A percentile compares a stretch with the other conserved stretches of the same genome.
Conservation (phyloP, 441 rosid species). For the Lepidium campestre region DNA sequence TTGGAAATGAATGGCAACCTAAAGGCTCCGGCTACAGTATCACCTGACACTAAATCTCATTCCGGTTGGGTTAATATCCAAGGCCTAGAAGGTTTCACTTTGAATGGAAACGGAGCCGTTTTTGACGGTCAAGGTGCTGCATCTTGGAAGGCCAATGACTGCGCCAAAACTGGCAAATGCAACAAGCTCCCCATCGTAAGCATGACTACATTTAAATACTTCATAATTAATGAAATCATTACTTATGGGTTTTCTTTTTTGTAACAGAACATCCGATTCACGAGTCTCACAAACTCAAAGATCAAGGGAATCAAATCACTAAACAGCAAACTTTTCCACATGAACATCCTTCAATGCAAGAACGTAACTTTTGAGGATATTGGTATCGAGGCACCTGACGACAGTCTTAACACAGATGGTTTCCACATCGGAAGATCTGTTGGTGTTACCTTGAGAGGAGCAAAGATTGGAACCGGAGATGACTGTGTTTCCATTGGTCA, state of each 20-base stretch:
- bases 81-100: slow-evolving; percentile 11
- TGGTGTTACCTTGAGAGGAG: slow-evolving; percentile 13
- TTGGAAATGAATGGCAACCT: slow-evolving; percentile 28
- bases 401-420: slow-evolving; percentile 57
- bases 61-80: slow-evolving; percentile 39
- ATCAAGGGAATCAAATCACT: slow-evolving; percentile 24
- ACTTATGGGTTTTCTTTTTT: background rate
- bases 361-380: slow-evolving; percentile 29
- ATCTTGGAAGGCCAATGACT: slow-evolving; percentile 26
- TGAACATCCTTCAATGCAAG: slow-evolving; percentile 32
- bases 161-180: slow-evolving; percentile 24
- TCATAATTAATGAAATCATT: no score
- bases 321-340: slow-evolving; percentile 47
- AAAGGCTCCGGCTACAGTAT: slow-evolving; percentile 16
- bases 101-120: slow-evolving; percentile 20
- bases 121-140: slow-evolving; percentile 32
- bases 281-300: slow-evolving; percentile 25
- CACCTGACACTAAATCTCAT: background rate
- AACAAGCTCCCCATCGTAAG: slow-evolving; percentile 27
- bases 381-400: slow-evolving; percentile 29
- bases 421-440: slow-evolving; percentile 40
- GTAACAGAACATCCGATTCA: slow-evolving; percentile 26
- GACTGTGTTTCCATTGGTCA: slow-evolving; percentile 50
- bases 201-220: background rate
- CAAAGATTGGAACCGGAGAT: slow-evolving; percentile 34